A percentile compares a stretch with the other conserved stretches of the same genome.
Evolutionary conservation across 805 yeast genomes (phyloP).

Genomic region (Metschnikowia continentalis): DNA sequence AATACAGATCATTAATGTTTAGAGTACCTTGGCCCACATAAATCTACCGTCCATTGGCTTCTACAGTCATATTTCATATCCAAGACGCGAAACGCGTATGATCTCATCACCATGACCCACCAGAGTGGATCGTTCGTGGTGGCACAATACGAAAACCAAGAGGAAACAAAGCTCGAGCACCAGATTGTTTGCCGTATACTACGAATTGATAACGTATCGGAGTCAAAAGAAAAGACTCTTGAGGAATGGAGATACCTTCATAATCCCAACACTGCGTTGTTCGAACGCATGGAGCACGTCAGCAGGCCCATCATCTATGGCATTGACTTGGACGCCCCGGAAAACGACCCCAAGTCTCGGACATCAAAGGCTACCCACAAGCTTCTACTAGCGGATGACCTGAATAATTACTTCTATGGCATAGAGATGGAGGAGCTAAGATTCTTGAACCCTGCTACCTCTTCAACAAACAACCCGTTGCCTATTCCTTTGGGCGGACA

Average conservation of each 20-base stretch:
- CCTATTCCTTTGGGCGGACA: slow-evolving; percentile 53
- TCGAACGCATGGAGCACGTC: slow-evolving; percentile 48
- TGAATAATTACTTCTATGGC: slow-evolving; percentile 51
- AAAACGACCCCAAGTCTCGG: slow-evolving; percentile 4
- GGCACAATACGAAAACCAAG: neutral
- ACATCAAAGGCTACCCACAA: slow-evolving; percentile 36
- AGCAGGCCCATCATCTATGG: slow-evolving; percentile 43
- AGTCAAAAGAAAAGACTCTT: slow-evolving; percentile 47
- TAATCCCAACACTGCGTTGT: slow-evolving; percentile 58
- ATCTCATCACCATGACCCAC: slow-evolving; percentile 1
- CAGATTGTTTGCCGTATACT: slow-evolving; percentile 50
- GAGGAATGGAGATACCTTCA: slow-evolving; percentile 50
- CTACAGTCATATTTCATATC: neutral
- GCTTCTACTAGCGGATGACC: slow-evolving; percentile 52
- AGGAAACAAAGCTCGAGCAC: slow-evolving; percentile 8
- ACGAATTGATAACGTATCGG: slow-evolving; percentile 50
- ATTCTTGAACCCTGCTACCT: slow-evolving; percentile 37
- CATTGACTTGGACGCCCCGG: slow-evolving; percentile 38
- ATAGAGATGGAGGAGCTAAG: slow-evolving; percentile 52
- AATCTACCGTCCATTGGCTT: neutral
- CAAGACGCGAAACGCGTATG: neutral
- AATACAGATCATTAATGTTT: neutral
- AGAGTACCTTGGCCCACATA: neutral
- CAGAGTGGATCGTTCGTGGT: slow-evolving; percentile 7
- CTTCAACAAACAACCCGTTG: slow-evolving; percentile 24